Conservation (phyloP, 495 filamentous ascomycete genomes). For the Patellaria atrata region DNA sequence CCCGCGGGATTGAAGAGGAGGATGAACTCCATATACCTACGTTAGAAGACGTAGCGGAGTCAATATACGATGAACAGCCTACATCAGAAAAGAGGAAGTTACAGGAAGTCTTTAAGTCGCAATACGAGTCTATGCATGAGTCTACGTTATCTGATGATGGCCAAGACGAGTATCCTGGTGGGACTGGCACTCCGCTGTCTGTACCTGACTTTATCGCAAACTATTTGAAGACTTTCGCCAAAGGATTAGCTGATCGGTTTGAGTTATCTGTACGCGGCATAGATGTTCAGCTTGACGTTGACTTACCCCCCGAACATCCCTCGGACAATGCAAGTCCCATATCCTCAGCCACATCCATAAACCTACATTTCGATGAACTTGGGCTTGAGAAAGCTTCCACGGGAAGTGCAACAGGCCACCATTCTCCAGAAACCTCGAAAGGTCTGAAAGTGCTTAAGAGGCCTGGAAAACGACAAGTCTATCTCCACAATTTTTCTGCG, state of each 20-base stretch:
- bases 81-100: conserved; percentile 58
- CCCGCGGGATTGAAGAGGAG: conserved; percentile 25
- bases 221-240: too few species aligned
- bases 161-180: conserved; percentile 49
- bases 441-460: too few species aligned
- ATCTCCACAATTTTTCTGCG: conserved; percentile 14
- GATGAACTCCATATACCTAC: conserved; percentile 50
- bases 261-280: conserved; percentile 51
- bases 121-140: conserved; percentile 48
- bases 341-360: too few species aligned
- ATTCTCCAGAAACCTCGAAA: too few species aligned
- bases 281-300: conserved; percentile 27
- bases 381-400: too few species aligned
- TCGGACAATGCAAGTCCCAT: neutral
- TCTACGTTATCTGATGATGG: conserved; percentile 38
- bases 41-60: conserved; percentile 71
- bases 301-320: conserved; percentile 7
- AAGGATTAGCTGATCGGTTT: conserved; percentile 68
- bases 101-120: conserved; percentile 55
- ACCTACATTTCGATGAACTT: too few species aligned
- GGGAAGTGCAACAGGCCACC: too few species aligned
- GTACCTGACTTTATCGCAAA: conserved; percentile 70
- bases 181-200: conserved; percentile 56
- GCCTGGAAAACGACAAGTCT: conserved; percentile 15
- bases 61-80: conserved; percentile 73